Evolutionary conservation across 208 protist genomes (phyloP).

Genomic region (Crithidia brevicula): DNA sequence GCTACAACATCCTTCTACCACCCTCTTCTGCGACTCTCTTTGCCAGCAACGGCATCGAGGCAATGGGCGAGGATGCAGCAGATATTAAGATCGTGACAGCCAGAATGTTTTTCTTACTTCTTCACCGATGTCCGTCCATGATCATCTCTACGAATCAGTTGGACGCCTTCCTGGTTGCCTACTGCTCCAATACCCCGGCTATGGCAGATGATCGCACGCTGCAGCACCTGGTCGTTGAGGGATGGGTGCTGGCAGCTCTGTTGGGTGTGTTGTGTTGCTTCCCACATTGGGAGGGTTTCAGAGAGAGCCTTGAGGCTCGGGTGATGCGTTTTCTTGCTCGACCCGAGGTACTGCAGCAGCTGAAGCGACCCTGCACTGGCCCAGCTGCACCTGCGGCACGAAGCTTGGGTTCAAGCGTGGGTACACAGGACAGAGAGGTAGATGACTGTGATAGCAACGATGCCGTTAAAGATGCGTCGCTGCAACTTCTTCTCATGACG

Average conservation of each 20-base stretch:
- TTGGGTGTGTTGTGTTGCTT: neutral
- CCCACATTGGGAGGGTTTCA: neutral
- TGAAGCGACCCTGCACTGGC: too few species aligned
- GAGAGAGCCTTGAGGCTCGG: neutral
- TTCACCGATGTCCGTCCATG: neutral
- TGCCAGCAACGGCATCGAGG: neutral
- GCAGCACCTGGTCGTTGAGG: neutral
- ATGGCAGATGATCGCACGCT: neutral
- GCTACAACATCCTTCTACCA: slow-evolving; percentile 2
- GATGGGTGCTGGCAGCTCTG: slow-evolving; percentile 10
- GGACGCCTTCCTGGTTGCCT: neutral
- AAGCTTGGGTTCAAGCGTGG: too few species aligned
- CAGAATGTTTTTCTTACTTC: neutral
- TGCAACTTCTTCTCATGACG: slow-evolving; percentile 8
- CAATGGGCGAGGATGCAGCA: slow-evolving; percentile 5
- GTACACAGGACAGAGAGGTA: too few species aligned
- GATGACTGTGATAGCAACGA: too few species aligned
- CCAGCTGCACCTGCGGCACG: too few species aligned
- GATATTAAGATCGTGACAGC: slow-evolving; percentile 2
- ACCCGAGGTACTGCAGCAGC: neutral
- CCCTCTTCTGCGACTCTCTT: neutral
- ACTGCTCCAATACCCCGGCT: neutral
- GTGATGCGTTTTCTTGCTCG: slow-evolving; percentile 7
- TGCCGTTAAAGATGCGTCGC: too few species aligned
- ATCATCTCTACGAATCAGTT: neutral